Percentiles rank a stretch among this genome's conserved stretches.
phyloP scores from a whole-genome alignment of 2,329 filamentous ascomycete genomes.

The Meredithiella fracta region DNA sequence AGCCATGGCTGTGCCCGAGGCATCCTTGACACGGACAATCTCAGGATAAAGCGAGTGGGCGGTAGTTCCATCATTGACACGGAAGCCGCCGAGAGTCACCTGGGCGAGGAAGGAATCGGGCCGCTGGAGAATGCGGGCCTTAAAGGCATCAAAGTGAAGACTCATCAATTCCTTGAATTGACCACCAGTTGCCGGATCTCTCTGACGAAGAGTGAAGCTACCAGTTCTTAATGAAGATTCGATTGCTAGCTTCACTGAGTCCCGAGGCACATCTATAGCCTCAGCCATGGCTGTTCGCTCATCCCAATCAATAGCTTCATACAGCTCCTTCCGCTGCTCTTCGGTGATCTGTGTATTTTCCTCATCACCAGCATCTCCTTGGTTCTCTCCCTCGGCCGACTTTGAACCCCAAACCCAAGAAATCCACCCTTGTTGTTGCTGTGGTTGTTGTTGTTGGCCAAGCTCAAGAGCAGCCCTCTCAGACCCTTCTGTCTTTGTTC shows the following conservation, averaged over 20 bases:
- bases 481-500: conserved; percentile 30
- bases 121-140: conserved; percentile 72
- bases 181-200: conserved; percentile 44
- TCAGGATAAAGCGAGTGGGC: conserved; percentile 81
- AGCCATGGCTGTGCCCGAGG: conserved; percentile 26
- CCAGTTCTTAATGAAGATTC: conserved; percentile 88
- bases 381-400: conserved; percentile 33
- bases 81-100: conserved; percentile 76
- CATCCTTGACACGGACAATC: conserved; percentile 90
- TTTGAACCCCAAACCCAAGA: conserved; percentile 85
- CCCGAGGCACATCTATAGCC: conserved; percentile 73
- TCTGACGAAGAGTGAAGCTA: conserved; percentile 83
- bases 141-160: conserved; percentile 87
- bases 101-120: conserved; percentile 83
- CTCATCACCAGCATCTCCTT: conserved; percentile 28
- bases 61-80: conserved; percentile 91
- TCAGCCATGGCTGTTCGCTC: conserved; percentile 84
- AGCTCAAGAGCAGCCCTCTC: conserved; percentile 46
- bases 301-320: conserved; percentile 95
- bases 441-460: conserved; percentile 34
- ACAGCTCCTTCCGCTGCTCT: conserved; percentile 88
- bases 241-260: conserved; percentile 82
- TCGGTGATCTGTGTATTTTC: conserved; percentile 84
- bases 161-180: conserved; percentile 55
- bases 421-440: conserved; percentile 60